Evolutionary conservation across 2,329 filamentous ascomycete genomes (phyloP).

Genomic region (Huntiella decipiens): DNA sequence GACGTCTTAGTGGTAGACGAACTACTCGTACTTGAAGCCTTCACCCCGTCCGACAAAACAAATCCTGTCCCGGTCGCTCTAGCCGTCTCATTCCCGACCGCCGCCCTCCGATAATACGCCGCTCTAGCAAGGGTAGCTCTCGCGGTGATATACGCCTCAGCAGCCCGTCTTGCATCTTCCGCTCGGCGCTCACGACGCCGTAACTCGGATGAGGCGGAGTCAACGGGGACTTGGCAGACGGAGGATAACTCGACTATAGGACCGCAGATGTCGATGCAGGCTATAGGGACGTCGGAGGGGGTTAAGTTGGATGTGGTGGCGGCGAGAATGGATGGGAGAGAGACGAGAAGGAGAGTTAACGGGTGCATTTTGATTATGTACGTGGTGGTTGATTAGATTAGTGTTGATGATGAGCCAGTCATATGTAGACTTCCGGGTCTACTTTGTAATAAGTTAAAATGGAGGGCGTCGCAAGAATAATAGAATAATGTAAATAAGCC

Average conservation of each 20-base stretch:
- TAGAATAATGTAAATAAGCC: too few species aligned
- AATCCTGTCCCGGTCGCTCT: not conserved
- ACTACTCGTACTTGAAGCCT: not conserved
- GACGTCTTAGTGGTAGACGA: not conserved
- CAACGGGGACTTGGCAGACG: conserved; percentile 17
- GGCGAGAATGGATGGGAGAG: conserved; percentile 15
- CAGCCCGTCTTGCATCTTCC: not conserved
- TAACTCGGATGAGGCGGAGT: conserved; percentile 12
- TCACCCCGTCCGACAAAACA: not conserved
- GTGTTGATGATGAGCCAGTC: not conserved
- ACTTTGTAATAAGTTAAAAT: too few species aligned
- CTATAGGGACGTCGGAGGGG: conserved; percentile 20
- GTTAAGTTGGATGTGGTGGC: conserved; percentile 17
- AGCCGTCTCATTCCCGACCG: not conserved
- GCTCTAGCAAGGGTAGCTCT: not conserved
- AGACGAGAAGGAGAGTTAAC: conserved; percentile 12
- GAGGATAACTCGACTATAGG: conserved; percentile 24
- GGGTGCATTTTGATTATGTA: conserved; percentile 4
- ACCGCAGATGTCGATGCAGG: conserved; percentile 24
- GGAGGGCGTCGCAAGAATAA: too few species aligned
- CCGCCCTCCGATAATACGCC: not conserved
- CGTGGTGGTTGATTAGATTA: not conserved
- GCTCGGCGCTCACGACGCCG: conserved; percentile 14
- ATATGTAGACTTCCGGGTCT: not conserved
- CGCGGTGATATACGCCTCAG: not conserved